These are phyloP conservation scores for Phytopythium aichiense DNA, from an alignment of 352 stramenopile genomes.

Conservation along the genomic window DNA sequence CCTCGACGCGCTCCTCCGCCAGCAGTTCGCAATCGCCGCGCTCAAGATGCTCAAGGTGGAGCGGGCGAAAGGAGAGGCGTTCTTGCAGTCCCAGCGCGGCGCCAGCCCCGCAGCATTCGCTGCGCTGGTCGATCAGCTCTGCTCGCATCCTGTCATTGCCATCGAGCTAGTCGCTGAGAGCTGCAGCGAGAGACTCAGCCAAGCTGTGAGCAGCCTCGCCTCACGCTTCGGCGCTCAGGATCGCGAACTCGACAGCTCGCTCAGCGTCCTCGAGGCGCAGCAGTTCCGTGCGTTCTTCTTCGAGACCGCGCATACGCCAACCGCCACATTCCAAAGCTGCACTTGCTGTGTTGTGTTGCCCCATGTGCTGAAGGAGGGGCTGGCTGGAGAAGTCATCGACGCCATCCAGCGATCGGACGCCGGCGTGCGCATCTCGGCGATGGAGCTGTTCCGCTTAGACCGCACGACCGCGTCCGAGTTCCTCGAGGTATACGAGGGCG, in stretches of 20 bases:
- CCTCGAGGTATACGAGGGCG: constrained; percentile 88
- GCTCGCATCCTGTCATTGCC: constrained; percentile 37
- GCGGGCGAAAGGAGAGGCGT: constrained; percentile 44
- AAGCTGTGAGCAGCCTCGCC: constrained; percentile 41
- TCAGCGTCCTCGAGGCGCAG: constrained; percentile 49
- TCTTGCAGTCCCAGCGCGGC: constrained; percentile 41
- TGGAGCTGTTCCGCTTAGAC: constrained; percentile 89
- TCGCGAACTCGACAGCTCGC: constrained; percentile 46
- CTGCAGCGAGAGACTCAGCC: constrained; percentile 60
- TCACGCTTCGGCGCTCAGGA: constrained; percentile 36
- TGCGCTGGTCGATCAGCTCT: constrained; percentile 31
- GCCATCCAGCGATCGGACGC: constrained; percentile 58
- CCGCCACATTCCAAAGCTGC: constrained; percentile 83
- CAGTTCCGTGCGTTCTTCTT: constrained; percentile 62
- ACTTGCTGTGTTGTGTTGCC: constrained; percentile 92
- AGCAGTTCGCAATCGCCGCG: constrained; percentile 69
- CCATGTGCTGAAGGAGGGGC: constrained; percentile 88
- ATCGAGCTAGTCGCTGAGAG: constrained; percentile 77
- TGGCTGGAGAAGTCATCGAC: constrained; percentile 78
- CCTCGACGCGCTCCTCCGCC: constrained; percentile 49
- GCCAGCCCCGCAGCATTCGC: constrained; percentile 17
- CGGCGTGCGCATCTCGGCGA: constrained; percentile 79
- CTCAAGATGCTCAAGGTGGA: constrained; percentile 75
- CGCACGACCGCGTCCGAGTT: constrained; percentile 88
- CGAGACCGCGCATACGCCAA: constrained; percentile 43